A percentile compares a stretch with the other conserved stretches of the same genome.
These are phyloP conservation scores for Lodderomyces jiufengensis DNA, from an alignment of 1,139 yeast species.

Conservation along the genomic window DNA sequence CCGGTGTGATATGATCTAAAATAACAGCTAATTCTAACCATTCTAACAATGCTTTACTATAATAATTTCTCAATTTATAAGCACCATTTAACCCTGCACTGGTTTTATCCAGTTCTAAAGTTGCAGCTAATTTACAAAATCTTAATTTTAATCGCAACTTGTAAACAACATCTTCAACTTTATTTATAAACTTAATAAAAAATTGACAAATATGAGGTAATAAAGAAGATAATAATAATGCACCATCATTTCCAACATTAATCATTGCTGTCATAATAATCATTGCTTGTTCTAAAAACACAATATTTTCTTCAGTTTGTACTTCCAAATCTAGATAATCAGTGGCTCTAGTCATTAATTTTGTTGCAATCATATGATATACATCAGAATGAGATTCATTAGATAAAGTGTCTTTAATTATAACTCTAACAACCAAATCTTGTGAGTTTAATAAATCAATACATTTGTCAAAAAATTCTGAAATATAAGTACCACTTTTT, in stretches of 20 bases:
- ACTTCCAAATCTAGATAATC: slow-evolving; percentile 24
- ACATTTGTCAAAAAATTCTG: slow-evolving; percentile 49
- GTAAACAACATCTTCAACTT: slow-evolving; percentile 33
- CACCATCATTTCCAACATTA: slow-evolving; percentile 33
- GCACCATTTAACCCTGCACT: slow-evolving; percentile 52
- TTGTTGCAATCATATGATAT: slow-evolving; percentile 33
- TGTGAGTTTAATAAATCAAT: slow-evolving; percentile 45
- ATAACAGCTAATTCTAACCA: slow-evolving; percentile 66
- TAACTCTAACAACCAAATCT: slow-evolving; percentile 48
- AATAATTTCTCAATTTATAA: slow-evolving; percentile 52
- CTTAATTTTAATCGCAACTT: slow-evolving; percentile 53
- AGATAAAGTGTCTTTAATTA: slow-evolving; percentile 42
- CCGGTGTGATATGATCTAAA: slow-evolving; percentile 19
- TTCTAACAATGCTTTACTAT: slow-evolving; percentile 56
- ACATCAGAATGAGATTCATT: slow-evolving; percentile 48
- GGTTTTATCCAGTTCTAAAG: slow-evolving; percentile 42
- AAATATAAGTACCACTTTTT: slow-evolving; percentile 29
- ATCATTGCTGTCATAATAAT: slow-evolving; percentile 39
- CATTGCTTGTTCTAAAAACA: slow-evolving; percentile 39
- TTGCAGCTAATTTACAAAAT: slow-evolving; percentile 52
- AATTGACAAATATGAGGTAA: slow-evolving; percentile 32
- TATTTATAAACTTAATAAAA: slow-evolving; percentile 29
- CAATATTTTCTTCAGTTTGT: slow-evolving; percentile 29
- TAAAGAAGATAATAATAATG: slow-evolving; percentile 33
- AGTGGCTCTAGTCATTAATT: slow-evolving; percentile 26